Conservation (phyloP, 2,329 filamentous ascomycete species). For the Coleophoma cylindrospora region DNA sequence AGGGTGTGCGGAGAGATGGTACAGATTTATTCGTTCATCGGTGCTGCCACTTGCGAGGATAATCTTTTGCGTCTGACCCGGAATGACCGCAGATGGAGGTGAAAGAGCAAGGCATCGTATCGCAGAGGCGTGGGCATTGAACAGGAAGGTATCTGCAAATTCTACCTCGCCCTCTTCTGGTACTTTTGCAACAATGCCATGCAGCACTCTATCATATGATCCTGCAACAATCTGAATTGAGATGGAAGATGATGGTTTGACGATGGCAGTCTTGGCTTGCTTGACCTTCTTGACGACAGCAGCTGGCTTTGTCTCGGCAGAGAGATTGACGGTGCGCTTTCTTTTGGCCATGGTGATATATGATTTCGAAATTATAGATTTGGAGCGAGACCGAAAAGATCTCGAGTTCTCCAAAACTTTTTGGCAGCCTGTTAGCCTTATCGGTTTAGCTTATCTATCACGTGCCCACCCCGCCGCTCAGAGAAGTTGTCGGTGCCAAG, state of each 20-base stretch:
- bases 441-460: too few species aligned
- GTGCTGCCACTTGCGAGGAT: slow-evolving; percentile 88
- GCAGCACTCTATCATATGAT: slow-evolving; percentile 89
- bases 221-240: slow-evolving; percentile 88
- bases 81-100: slow-evolving; percentile 57
- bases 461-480: too few species aligned
- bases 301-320: slow-evolving; percentile 4
- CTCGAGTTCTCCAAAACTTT: too few species aligned
- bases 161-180: slow-evolving; percentile 50
- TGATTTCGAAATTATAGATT: too few species aligned
- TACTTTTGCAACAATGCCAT: slow-evolving; percentile 72
- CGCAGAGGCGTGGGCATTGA: slow-evolving; percentile 86
- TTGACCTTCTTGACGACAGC: slow-evolving; percentile 21
- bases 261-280: slow-evolving; percentile 4
- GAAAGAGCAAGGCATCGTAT: slow-evolving; percentile 88
- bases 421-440: too few species aligned
- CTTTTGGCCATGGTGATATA: slow-evolving; percentile 22
- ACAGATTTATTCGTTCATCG: slow-evolving; percentile 93
- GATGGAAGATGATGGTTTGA: slow-evolving; percentile 27
- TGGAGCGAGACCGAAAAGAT: too few species aligned
- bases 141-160: slow-evolving; percentile 91
- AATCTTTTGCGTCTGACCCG: slow-evolving; percentile 69
- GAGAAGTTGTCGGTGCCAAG: too few species aligned
- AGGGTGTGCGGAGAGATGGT: slow-evolving; percentile 73
- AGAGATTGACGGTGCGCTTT: slow-evolving; percentile 20